phyloP scores from a whole-genome alignment of 208 protist genomes.

The Acanthamoeba castellanii region DNA sequence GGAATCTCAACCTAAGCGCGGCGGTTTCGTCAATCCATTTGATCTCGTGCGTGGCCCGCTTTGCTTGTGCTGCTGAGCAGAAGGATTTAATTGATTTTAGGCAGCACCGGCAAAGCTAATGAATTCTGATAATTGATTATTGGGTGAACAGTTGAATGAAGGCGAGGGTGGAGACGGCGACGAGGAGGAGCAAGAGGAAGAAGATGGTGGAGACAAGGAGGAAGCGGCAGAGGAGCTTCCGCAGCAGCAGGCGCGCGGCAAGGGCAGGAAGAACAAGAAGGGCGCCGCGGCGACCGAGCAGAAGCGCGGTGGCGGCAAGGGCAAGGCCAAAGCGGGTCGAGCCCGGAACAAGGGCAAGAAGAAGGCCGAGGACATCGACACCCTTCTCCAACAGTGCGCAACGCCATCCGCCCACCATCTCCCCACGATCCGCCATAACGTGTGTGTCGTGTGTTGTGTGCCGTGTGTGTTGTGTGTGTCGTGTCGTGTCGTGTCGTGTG shows the following conservation, averaged over 20 bases:
- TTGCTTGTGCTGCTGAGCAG: background rate
- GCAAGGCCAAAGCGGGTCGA: slow-evolving; percentile 4
- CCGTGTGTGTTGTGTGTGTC: background rate
- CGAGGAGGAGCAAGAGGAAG: background rate
- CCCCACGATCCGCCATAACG: background rate
- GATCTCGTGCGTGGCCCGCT: background rate
- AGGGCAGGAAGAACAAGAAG: slow-evolving; percentile 23
- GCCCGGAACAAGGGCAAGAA: slow-evolving; percentile 9
- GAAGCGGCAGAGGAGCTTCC: background rate
- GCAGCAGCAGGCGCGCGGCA: background rate
- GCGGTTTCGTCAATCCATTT: slow-evolving; percentile 60
- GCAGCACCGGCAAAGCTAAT: background rate
- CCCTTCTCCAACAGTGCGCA: background rate
- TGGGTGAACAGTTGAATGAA: background rate
- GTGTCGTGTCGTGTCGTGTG: too few relatives aligned
- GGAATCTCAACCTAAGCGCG: background rate
- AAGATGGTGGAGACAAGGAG: background rate
- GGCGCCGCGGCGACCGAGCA: background rate
- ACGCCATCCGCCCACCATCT: background rate
- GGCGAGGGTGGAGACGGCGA: background rate
- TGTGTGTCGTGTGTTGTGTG: background rate
- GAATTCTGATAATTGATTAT: background rate
- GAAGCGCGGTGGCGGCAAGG: background rate
- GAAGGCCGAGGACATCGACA: slow-evolving; percentile 30
- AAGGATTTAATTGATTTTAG: background rate